phyloP scores from a whole-genome alignment of 2,329 filamentous ascomycete species.

The Scorias spongiosa region DNA sequence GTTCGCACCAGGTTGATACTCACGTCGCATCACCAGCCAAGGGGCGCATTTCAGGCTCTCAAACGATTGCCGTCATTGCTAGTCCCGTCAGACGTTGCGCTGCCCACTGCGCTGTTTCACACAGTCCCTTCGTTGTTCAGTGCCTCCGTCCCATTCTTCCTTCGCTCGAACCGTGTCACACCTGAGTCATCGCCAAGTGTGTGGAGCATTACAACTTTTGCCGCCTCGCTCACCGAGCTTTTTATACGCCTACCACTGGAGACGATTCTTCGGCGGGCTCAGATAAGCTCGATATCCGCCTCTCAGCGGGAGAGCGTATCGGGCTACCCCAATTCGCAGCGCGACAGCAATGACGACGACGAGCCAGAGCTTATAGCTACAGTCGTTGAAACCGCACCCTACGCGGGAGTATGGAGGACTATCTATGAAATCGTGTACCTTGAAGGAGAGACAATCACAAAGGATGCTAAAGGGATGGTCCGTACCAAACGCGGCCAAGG shows the following conservation, averaged over 20 bases:
- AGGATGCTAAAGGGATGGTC: slow-evolving; percentile 20
- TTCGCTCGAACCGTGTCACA: slow-evolving; percentile 72
- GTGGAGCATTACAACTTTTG: slow-evolving; percentile 71
- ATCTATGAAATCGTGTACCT: slow-evolving; percentile 76
- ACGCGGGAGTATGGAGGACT: slow-evolving; percentile 75
- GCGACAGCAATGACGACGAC: slow-evolving; percentile 2
- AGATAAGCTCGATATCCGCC: slow-evolving; percentile 53
- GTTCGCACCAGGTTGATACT: slow-evolving; percentile 77
- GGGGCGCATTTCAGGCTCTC: slow-evolving; percentile 64
- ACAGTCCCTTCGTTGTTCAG: slow-evolving; percentile 72
- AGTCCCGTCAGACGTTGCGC: slow-evolving; percentile 51
- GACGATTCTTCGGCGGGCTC: slow-evolving; percentile 77
- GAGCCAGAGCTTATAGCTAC: slow-evolving; percentile 39
- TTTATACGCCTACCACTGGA: slow-evolving; percentile 81
- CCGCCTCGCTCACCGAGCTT: slow-evolving; percentile 63
- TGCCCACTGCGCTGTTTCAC: slow-evolving; percentile 76
- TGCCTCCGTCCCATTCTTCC: slow-evolving; percentile 66
- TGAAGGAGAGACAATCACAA: slow-evolving; percentile 47
- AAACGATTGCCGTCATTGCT: slow-evolving; percentile 57
- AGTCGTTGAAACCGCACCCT: slow-evolving; percentile 65
- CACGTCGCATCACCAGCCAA: slow-evolving; percentile 58
- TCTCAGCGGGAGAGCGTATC: slow-evolving; percentile 10
- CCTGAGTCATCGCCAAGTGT: slow-evolving; percentile 64
- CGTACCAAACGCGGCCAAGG: slow-evolving; percentile 49
- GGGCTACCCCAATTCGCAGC: slow-evolving; percentile 10